These are phyloP conservation scores for Thielaviopsis musarum DNA, from an alignment of 2,329 filamentous ascomycete species.

Conservation along the genomic window DNA sequence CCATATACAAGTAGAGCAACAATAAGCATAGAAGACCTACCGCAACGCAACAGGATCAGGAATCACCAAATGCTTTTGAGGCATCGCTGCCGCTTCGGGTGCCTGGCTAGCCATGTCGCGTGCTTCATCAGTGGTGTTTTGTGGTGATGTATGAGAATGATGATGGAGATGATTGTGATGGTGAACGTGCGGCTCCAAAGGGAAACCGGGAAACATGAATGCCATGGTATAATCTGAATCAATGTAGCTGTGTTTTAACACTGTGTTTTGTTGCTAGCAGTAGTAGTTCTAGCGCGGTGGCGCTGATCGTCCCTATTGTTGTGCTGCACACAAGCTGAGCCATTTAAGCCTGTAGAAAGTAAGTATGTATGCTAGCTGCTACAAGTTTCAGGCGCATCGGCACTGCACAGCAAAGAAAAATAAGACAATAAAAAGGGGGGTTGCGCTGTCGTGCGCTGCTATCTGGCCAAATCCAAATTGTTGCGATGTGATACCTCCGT, in stretches of 20 bases:
- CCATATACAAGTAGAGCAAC: not conserved
- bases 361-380: not conserved
- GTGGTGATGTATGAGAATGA: conserved; percentile 6
- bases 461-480: not conserved
- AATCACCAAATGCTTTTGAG: conserved; percentile 23
- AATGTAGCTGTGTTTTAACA: not conserved
- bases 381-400: not conserved
- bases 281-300: not conserved
- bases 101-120: conserved; percentile 17
- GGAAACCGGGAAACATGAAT: not conserved
- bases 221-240: conserved; percentile 1
- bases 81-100: conserved; percentile 10
- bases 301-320: not conserved
- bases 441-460: not conserved
- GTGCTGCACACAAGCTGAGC: not conserved
- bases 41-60: conserved; percentile 41
- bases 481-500: not conserved
- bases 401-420: not conserved
- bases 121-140: conserved; percentile 32
- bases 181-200: not conserved
- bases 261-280: not conserved
- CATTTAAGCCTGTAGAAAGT: not conserved
- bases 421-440: not conserved
- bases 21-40: conserved; percentile 19
- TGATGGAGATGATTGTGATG: conserved; percentile 1